Conservation (phyloP, 306 rosid species). For the Alnus glutinosa region DNA sequence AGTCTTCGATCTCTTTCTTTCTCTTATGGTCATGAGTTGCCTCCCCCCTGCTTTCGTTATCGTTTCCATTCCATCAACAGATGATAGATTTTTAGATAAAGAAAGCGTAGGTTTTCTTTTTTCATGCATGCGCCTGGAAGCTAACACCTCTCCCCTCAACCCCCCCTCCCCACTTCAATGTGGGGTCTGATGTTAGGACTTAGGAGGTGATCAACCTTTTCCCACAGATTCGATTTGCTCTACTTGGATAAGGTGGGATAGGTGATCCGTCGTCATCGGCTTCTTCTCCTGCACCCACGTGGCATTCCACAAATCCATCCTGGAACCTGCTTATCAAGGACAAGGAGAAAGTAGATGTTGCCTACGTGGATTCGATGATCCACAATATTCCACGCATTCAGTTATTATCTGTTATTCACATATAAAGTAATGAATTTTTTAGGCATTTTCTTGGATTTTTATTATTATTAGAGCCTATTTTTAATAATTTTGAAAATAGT, state of each 20-base stretch:
- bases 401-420: too few species aligned
- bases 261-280: background rate
- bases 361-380: too few species aligned
- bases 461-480: too few species aligned
- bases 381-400: too few species aligned
- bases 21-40: background rate
- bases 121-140: conserved; percentile 24
- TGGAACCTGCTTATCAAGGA: background rate
- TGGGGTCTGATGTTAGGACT: background rate
- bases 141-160: background rate
- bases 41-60: background rate
- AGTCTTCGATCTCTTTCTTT: background rate
- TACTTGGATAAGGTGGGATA: conserved; percentile 6
- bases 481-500: too few species aligned
- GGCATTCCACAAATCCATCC: background rate
- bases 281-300: background rate
- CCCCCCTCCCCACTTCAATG: conserved; percentile 6
- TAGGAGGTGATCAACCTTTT: background rate
- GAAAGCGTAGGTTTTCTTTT: conserved; percentile 2
- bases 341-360: too few species aligned
- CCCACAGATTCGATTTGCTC: conserved; percentile 11
- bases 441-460: too few species aligned
- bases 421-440: too few species aligned
- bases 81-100: background rate
- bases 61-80: background rate